phyloP scores from a whole-genome alignment of 2,329 filamentous ascomycete genomes.

The Aphanocladium album region DNA sequence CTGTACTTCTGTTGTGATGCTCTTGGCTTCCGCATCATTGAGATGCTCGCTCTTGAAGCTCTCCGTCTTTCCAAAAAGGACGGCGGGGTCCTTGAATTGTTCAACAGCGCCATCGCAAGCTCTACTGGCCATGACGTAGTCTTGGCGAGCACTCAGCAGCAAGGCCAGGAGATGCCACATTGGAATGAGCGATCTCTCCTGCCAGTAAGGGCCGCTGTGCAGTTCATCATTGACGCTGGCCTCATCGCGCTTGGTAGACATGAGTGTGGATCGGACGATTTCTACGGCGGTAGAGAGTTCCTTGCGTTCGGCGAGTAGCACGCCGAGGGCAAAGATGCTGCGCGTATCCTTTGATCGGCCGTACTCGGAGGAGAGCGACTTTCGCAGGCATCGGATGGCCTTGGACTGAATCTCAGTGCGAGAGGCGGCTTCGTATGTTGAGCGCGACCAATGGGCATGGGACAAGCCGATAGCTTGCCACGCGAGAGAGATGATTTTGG shows the following conservation, averaged over 20 bases:
- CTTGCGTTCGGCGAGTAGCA: constrained; percentile 84
- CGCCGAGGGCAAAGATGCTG: constrained; percentile 71
- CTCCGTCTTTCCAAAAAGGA: constrained; percentile 62
- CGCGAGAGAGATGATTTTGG: constrained; percentile 59
- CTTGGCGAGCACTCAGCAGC: constrained; percentile 78
- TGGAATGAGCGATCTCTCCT: constrained; percentile 64
- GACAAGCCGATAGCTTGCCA: constrained; percentile 84
- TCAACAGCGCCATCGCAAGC: constrained; percentile 90
- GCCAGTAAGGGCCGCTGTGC: constrained; percentile 48
- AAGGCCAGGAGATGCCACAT: constrained; percentile 90
- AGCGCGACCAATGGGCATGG: constrained; percentile 79
- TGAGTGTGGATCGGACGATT: constrained; percentile 70
- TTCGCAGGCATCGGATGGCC: constrained; percentile 71
- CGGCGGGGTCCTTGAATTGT: constrained; percentile 69
- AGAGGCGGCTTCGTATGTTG: constrained; percentile 68
- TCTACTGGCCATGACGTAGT: constrained; percentile 72
- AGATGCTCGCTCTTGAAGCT: constrained; percentile 62
- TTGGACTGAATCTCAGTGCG: constrained; percentile 70
- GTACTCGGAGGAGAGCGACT: constrained; percentile 63
- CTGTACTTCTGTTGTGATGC: constrained; percentile 18
- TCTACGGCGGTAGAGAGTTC: constrained; percentile 78
- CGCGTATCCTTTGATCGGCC: constrained; percentile 65
- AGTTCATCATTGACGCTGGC: constrained; percentile 37
- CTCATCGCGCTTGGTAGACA: constrained; percentile 46
- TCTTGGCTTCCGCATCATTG: constrained; percentile 45